Base-by-base conservation (phyloP, 2,329 filamentous ascomycete genomes). In the Chrysosporium queenslandicum region DNA sequence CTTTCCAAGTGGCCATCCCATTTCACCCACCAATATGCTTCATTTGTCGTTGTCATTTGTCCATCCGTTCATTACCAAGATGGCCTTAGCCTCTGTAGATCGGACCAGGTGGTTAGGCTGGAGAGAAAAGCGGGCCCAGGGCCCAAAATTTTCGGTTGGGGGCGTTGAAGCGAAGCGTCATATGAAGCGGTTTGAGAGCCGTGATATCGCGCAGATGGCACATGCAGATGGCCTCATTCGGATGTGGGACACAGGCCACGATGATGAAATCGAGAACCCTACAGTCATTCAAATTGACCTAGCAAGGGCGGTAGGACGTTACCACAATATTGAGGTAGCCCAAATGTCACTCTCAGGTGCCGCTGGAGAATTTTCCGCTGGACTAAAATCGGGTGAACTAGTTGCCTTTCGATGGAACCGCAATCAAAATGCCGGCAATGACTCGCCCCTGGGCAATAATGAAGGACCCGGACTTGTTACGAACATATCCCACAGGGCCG, bases 151-250 rank as follows among this genome's bases (percentile, higher is more conserved):
- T 34, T 68, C 95, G 2, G 80, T 81, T 58, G 92, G 92, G 51
- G 92, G 92, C 6, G 84, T 82, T 1, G 83, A 86, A 64, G 83
- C 79, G 1, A 75, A 77, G 4, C 80, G 82, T 57, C 80, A 83
- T 5, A 73, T 87, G 37, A 86, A 87, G 61, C 76, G 87, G 56
- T 90, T 87, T 60, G 89, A 95, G 62, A 78, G 83, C 55, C 80
- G 92, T 45, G 94, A 89, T 53, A 80, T 97, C 41, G 78, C 95
- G 5, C 85, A 91, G 56, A 87, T 87, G 3, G 85, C 88, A 0
- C 91, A 98, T 66, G 88, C 85, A 2, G 92, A 98, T 68, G 88
- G 90, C 50, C 94, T 86, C 0, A 76, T 98, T n/a, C 78, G 90
- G 29, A 74, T 97, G 5, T 98, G 90, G 89, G 92, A 98, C 68